Evolutionary conservation across 1,284 basidiomycete genomes (phyloP).

Genomic region (Xerocomus nothofagi): DNA sequence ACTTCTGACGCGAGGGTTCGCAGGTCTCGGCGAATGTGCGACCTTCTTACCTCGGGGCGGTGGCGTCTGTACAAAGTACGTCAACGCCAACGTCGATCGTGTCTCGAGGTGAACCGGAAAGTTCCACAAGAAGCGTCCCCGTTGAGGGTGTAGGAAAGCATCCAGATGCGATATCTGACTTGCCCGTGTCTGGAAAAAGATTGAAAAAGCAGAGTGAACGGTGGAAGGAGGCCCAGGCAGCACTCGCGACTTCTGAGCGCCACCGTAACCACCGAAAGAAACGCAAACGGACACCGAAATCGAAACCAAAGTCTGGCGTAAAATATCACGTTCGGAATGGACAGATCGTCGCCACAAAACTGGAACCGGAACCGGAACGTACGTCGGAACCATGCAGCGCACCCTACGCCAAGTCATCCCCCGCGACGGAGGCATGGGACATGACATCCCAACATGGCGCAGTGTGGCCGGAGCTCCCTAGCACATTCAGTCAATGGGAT

Average conservation of each 20-base stretch:
- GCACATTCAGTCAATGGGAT: slow-evolving; percentile 21
- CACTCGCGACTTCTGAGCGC: not conserved
- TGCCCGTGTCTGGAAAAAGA: slow-evolving; percentile 1
- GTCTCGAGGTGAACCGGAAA: not conserved
- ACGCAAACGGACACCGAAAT: not conserved
- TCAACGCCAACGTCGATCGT: not conserved
- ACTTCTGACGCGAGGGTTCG: slow-evolving; percentile 6
- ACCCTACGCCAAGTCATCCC: not conserved
- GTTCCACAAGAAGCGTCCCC: not conserved
- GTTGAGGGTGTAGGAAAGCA: not conserved
- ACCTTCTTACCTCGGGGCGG: not conserved
- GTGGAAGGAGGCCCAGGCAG: not conserved
- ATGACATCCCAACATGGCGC: not conserved
- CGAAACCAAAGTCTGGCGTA: not conserved
- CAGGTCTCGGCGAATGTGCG: not conserved
- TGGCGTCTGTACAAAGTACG: not conserved
- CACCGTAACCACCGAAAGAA: not conserved
- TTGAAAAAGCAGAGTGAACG: not conserved
- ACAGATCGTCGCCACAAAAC: slow-evolving; percentile 14
- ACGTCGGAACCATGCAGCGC: not conserved
- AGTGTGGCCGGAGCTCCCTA: slow-evolving; percentile 21
- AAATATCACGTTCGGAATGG: slow-evolving; percentile 22
- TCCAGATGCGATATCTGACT: not conserved
- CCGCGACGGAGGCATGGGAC: slow-evolving; percentile 1
- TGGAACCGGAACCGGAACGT: not conserved